phyloP scores from a whole-genome alignment of 768 basidiomycete species.

The Tricholoma terreum region DNA sequence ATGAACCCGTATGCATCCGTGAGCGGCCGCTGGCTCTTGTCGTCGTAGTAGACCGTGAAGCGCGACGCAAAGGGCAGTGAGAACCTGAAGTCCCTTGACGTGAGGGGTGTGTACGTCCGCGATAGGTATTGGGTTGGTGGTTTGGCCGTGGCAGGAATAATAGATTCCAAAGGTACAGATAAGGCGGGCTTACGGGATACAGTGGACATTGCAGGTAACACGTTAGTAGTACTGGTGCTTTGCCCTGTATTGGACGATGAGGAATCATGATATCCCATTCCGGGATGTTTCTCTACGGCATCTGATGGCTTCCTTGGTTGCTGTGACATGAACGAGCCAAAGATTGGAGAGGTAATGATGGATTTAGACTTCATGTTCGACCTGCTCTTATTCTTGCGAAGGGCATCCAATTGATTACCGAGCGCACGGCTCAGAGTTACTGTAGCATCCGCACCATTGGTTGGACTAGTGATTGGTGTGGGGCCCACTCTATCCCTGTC shows the following conservation, averaged over 20 bases:
- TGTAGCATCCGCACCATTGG: conserved; percentile 41
- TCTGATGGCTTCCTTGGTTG: conserved; percentile 41
- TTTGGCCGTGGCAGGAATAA: conserved; percentile 75
- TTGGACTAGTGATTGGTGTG: conserved; percentile 41
- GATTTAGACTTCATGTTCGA: conserved; percentile 35
- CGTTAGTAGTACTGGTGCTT: conserved; percentile 16
- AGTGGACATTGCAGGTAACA: conserved; percentile 10
- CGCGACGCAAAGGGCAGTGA: conserved; percentile 60
- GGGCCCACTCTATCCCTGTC: conserved; percentile 32
- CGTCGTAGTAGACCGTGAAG: conserved; percentile 48
- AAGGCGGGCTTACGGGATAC: conserved; percentile 25
- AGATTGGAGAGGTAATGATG: conserved; percentile 47
- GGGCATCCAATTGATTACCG: conserved; percentile 29
- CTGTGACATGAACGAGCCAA: conserved; percentile 56
- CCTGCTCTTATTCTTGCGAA: conserved; percentile 32
- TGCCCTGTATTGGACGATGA: conserved; percentile 27
- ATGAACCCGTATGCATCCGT: conserved; percentile 92
- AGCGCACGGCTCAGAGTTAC: conserved; percentile 47
- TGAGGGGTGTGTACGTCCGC: conserved; percentile 68
- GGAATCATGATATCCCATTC: conserved; percentile 16
- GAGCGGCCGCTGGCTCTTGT: conserved; percentile 54
- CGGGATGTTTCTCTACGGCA: conserved; percentile 8
- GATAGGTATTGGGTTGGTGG: conserved; percentile 85
- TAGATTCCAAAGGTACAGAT: conserved; percentile 74
- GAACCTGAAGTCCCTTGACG: conserved; percentile 72